Evolutionary conservation across 192 early-diverging fungal species (phyloP).

Genomic region (Thoreauomyces humboldtii): DNA sequence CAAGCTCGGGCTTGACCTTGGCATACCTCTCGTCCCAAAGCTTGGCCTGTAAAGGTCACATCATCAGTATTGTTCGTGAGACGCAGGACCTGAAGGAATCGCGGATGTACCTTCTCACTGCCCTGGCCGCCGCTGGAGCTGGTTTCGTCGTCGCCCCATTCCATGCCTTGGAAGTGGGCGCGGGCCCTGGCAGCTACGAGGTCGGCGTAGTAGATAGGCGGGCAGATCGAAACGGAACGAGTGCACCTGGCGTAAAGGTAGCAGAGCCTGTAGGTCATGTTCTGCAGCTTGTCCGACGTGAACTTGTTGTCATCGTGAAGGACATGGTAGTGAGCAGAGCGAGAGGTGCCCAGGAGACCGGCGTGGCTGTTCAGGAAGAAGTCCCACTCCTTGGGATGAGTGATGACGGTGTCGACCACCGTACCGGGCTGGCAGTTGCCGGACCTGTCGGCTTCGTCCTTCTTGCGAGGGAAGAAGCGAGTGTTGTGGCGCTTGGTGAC

Average conservation of each 20-base stretch:
- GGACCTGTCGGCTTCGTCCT: constrained; percentile 59
- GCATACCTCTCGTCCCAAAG: constrained; percentile 21
- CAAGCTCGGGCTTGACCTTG: constrained; percentile 17
- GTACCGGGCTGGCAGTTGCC: constrained; percentile 86
- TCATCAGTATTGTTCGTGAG: no score
- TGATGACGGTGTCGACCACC: constrained; percentile 68
- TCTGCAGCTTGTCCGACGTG: constrained; percentile 72
- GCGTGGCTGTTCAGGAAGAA: constrained; percentile 84
- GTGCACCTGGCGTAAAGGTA: constrained; percentile 79
- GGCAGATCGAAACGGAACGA: constrained; percentile 79
- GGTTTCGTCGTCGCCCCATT: constrained; percentile 9
- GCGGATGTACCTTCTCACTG: no score
- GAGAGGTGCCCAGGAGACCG: constrained; percentile 86
- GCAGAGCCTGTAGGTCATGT: constrained; percentile 80
- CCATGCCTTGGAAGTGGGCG: constrained; percentile 25
- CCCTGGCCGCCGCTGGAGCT: neutral
- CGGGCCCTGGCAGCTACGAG: constrained; percentile 66
- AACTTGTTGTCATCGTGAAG: constrained; percentile 83
- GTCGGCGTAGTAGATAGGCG: constrained; percentile 89
- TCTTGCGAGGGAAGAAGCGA: constrained; percentile 67
- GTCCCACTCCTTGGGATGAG: constrained; percentile 79
- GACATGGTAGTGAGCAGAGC: constrained; percentile 84
- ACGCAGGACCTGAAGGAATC: no score
- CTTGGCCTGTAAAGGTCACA: neutral
- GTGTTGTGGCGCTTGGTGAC: constrained; percentile 57